Evolutionary conservation across 148 eudicot genomes (phyloP).

Genomic region (Vaccinium corymbosum): DNA sequence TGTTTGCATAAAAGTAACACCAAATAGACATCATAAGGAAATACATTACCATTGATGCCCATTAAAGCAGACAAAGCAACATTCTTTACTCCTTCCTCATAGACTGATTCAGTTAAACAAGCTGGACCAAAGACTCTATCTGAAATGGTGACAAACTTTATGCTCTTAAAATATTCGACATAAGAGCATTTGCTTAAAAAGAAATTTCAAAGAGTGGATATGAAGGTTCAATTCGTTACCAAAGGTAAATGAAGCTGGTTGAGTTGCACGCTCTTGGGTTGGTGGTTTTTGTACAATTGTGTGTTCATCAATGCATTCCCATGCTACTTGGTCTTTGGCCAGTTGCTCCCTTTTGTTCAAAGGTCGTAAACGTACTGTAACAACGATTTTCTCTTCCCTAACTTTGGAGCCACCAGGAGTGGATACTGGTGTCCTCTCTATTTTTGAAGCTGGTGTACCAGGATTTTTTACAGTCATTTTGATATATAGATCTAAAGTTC

Average conservation of each 20-base stretch:
- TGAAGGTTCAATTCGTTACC: conserved; percentile 34
- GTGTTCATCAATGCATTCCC: conserved; percentile 66
- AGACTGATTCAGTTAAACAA: conserved; percentile 61
- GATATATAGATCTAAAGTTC: not conserved
- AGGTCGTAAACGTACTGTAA: conserved; percentile 84
- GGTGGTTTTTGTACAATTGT: conserved; percentile 49
- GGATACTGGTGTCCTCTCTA: conserved; percentile 60
- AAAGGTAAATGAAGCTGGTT: conserved; percentile 56
- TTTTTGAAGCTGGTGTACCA: conserved; percentile 62
- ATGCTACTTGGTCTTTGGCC: conserved; percentile 72
- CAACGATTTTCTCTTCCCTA: conserved; percentile 84
- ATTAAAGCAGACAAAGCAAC: conserved; percentile 85
- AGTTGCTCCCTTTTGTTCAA: conserved; percentile 65
- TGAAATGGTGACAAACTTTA: conserved; percentile 26
- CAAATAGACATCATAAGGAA: not conserved
- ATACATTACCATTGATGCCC: conserved; percentile 85
- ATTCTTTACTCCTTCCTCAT: conserved; percentile 85
- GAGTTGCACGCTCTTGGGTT: conserved; percentile 60
- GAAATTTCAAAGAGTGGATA: not conserved
- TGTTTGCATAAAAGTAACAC: not conserved
- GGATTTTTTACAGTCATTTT: conserved; percentile 67
- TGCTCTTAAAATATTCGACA: not conserved
- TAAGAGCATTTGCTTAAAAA: not conserved
- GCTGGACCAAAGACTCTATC: conserved; percentile 85
- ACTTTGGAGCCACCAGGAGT: conserved; percentile 72